Base-by-base conservation (phyloP, 495 filamentous ascomycete genomes). In the Hyaloscypha variabilis region DNA sequence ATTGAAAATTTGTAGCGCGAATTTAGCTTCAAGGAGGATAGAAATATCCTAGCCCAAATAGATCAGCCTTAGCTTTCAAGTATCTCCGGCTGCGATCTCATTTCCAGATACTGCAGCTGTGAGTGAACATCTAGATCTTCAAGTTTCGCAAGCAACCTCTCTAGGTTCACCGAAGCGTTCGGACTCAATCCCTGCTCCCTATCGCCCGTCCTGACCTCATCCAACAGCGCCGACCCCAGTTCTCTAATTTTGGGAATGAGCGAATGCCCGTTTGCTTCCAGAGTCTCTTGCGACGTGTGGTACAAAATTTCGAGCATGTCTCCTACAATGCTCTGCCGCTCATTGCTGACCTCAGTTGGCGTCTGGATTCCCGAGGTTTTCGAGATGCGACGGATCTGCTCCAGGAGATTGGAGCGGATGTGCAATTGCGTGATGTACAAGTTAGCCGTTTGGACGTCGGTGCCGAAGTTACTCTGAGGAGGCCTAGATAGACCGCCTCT, bases 361-460 rank as follows among this genome's bases (percentile, higher is more conserved):
- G n/a, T n/a, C n/a, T n/a, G n/a, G n/a, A n/a, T n/a, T n/a, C n/a
- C n/a, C n/a, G n/a, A n/a, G n/a, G n/a, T 19, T 46, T 10, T 19
- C 39, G 39, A 46, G 10, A 46, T 46, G 39, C 39, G 39, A 46
- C 19, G 39, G 39, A 8, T 10, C 21, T 61, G 62, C 24, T 65
- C 66, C 3, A 68, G 52, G 5, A 69, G 25, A 58, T 57, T 61
- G 8, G 67, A 69, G 1, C 63, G 63, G 42, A 69, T 69, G 17
- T 69, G 67, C 13, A 69, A 62, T 26, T 65, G 62, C 17, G 67
- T 65, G 24, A 69, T 69, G 29, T 65, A 69, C 17, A 69, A 34
- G 31, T 69, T 69, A 3, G 42, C 67, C 1, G 39, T 57, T 31
- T 69, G 67, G 1, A 69, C 67, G 52, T 69, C 67, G 3, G 62